A percentile compares a stretch with the other conserved stretches of the same genome.
These are phyloP conservation scores for Mycosphaerella sp. DNA, from an alignment of 2,329 filamentous ascomycete species.

Conservation along the genomic window DNA sequence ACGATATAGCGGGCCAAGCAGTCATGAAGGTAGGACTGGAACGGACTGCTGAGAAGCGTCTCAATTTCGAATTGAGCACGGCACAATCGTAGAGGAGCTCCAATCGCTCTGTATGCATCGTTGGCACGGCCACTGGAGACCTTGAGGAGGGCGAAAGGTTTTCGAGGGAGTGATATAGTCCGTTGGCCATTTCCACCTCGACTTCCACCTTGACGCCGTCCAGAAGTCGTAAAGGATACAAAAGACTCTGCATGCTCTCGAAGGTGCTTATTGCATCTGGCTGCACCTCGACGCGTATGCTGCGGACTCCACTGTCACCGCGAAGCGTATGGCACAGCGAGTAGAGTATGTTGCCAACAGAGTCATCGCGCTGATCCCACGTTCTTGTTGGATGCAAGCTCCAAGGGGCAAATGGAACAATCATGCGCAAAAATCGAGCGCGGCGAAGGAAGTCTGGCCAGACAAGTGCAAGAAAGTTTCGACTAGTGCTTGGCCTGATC, in stretches of 20 bases:
- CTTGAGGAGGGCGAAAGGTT: neutral
- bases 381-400: neutral
- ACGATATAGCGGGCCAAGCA: too few relatives aligned
- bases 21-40: too few relatives aligned
- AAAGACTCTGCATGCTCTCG: neutral
- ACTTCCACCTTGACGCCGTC: too few relatives aligned
- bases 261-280: neutral
- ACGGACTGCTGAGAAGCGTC: too few relatives aligned
- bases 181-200: too few relatives aligned
- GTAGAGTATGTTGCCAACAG: neutral
- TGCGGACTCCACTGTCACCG: neutral
- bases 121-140: neutral
- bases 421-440: conserved; percentile 12
- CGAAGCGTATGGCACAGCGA: conserved; percentile 5
- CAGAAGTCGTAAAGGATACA: neutral
- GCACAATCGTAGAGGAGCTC: neutral
- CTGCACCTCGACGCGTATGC: neutral
- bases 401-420: neutral
- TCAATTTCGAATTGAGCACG: too few relatives aligned
- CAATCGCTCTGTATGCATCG: too few relatives aligned
- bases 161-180: too few relatives aligned
- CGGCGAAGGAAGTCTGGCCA: conserved; percentile 14
- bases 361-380: neutral
- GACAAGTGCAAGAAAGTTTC: neutral
- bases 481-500: neutral